A percentile compares a stretch with the other conserved stretches of the same genome.
phyloP scores from a whole-genome alignment of 2,329 filamentous ascomycete genomes.

The Calonectria hongkongensis region DNA sequence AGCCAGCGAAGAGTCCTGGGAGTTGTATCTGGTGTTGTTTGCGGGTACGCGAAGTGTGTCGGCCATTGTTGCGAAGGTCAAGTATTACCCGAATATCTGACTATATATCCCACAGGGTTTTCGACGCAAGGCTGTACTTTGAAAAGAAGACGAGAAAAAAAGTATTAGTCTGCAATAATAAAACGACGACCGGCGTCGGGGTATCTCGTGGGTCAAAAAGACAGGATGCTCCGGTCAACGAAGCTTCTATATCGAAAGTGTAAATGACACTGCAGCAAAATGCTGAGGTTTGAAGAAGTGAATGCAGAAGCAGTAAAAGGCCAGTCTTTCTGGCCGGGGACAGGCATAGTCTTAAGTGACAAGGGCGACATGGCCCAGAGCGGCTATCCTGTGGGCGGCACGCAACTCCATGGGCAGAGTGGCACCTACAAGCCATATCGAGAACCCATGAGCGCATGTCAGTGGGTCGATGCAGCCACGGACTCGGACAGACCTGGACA shows the following conservation, averaged over 20 bases:
- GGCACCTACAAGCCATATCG: constrained; percentile 44
- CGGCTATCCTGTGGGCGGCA: constrained; percentile 55
- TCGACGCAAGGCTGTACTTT: constrained; percentile 39
- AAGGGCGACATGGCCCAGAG: constrained; percentile 45
- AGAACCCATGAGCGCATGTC: constrained; percentile 38
- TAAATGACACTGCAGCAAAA: constrained; percentile 54
- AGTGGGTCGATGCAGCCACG: constrained; percentile 52
- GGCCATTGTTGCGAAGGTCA: constrained; percentile 68
- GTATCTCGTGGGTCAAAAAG: constrained; percentile 56
- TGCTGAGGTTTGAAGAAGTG: constrained; percentile 59
- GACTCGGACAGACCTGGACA: constrained; percentile 45
- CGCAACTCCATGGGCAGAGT: constrained; percentile 49
- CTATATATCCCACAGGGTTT: constrained; percentile 39
- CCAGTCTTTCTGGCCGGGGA: constrained; percentile 55
- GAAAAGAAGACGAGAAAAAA: constrained; percentile 4
- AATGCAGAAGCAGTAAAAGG: constrained; percentile 58
- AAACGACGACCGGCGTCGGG: constrained; percentile 62
- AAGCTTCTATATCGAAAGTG: constrained; percentile 60
- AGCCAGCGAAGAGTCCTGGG: constrained; percentile 73
- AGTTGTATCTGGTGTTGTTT: constrained; percentile 60
- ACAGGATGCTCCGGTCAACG: constrained; percentile 68
- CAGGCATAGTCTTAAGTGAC: constrained; percentile 54
- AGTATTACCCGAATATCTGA: constrained; percentile 58
- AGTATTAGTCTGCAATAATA: constrained; percentile 52
- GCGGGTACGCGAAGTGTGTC: constrained; percentile 56